Evolutionary conservation across 345 rosid genomes (phyloP).

Genomic region (Isatis tinctoria): DNA sequence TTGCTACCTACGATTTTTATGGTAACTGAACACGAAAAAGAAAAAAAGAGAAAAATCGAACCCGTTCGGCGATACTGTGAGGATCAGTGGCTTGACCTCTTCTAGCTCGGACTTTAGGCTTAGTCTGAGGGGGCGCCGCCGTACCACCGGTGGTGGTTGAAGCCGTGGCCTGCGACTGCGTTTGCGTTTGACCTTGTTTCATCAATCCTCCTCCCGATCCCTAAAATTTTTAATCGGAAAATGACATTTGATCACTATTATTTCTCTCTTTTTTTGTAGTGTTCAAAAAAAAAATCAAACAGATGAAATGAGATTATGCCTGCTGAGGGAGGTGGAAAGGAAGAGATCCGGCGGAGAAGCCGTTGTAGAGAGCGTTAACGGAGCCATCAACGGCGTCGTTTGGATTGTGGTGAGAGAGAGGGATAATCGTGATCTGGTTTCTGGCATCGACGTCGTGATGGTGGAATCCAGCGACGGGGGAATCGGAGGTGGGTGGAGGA

Average conservation of each 20-base stretch:
- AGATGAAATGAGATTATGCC: slow-evolving; percentile 1
- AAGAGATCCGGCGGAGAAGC: slow-evolving; percentile 64
- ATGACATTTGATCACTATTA: not conserved
- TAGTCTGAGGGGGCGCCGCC: slow-evolving; percentile 49
- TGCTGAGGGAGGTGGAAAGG: slow-evolving; percentile 68
- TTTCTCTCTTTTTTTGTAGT: not conserved
- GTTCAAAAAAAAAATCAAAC: not conserved
- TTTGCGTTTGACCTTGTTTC: slow-evolving; percentile 44
- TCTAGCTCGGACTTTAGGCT: slow-evolving; percentile 80
- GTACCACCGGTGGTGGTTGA: slow-evolving; percentile 29
- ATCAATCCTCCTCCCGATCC: slow-evolving; percentile 35
- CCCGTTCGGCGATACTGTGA: slow-evolving; percentile 97
- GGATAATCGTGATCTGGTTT: slow-evolving; percentile 48
- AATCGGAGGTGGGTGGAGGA: slow-evolving; percentile 18
- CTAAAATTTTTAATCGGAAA: not conserved
- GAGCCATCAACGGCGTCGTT: slow-evolving; percentile 32
- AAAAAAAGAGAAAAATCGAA: slow-evolving; percentile 5
- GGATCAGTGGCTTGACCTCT: slow-evolving; percentile 99
- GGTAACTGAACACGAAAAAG: slow-evolving; percentile 4
- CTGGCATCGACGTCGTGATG: slow-evolving; percentile 49
- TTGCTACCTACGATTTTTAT: not conserved
- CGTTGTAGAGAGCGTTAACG: slow-evolving; percentile 42
- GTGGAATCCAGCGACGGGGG: slow-evolving; percentile 14
- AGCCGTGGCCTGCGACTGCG: slow-evolving; percentile 42
- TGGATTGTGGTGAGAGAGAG: slow-evolving; percentile 13